These are phyloP conservation scores for Posidonia oceanica DNA, from an alignment of 116 monocot genomes.

Conservation along the genomic window DNA sequence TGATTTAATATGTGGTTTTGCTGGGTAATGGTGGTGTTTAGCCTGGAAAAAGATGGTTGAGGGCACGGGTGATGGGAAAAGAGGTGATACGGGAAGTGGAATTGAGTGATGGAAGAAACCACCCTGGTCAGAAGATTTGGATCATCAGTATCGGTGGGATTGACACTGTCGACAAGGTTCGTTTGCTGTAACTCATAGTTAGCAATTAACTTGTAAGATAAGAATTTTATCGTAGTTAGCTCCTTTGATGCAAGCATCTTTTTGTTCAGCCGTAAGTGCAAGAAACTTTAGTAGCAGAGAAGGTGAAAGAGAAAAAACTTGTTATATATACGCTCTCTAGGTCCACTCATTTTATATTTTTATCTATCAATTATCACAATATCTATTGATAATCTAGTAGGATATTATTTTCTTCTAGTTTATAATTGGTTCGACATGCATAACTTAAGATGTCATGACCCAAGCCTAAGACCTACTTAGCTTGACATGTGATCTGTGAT, in stretches of 20 bases:
- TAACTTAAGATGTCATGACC: too few relatives aligned
- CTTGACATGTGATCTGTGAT: too few relatives aligned
- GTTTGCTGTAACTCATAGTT: not conserved
- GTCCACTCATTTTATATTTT: not conserved
- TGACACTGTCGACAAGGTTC: constrained; percentile 62
- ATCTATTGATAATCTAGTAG: too few relatives aligned
- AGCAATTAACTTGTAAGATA: too few relatives aligned
- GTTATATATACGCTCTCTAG: not conserved
- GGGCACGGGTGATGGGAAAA: constrained; percentile 39
- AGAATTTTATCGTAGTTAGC: too few relatives aligned
- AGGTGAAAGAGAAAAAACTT: not conserved
- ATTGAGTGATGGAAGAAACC: constrained; percentile 52
- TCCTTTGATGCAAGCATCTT: too few relatives aligned
- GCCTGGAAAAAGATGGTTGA: constrained; percentile 89
- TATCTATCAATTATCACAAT: too few relatives aligned
- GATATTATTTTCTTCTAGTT: too few relatives aligned
- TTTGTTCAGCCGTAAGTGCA: too few relatives aligned
- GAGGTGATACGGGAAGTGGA: constrained; percentile 47
- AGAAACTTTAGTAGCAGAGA: too few relatives aligned
- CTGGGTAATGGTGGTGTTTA: constrained; percentile 7
- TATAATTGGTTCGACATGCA: too few relatives aligned
- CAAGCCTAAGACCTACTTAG: too few relatives aligned
- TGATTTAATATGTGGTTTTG: not conserved
- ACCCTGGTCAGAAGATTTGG: constrained; percentile 71
- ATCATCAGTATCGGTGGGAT: constrained; percentile 60